Percentiles rank a stretch among this genome's conserved stretches.
Conservation (phyloP, 768 basidiomycete species). For the Boletus tylopilopsis region DNA sequence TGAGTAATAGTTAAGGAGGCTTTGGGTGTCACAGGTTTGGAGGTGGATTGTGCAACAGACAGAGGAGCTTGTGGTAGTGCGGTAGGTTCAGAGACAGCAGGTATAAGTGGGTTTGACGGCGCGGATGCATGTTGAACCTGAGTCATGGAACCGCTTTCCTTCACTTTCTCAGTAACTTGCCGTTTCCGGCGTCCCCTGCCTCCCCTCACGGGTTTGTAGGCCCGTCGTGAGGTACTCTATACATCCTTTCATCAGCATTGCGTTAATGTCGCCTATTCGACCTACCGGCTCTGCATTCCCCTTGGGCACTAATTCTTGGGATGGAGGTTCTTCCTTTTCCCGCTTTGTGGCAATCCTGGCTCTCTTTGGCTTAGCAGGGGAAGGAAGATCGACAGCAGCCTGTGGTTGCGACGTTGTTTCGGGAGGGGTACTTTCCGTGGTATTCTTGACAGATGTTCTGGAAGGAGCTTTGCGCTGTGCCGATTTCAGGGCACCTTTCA, state of each 20-base stretch:
- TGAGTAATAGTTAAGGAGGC: slow-evolving; percentile 35
- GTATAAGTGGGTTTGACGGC: slow-evolving; percentile 12
- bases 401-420: slow-evolving; percentile 14
- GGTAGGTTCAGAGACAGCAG: slow-evolving; percentile 12
- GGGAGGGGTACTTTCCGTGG: slow-evolving; percentile 10
- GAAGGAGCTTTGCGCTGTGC: slow-evolving; percentile 30
- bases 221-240: slow-evolving; percentile 12
- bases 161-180: slow-evolving; percentile 16
- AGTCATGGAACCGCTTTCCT: slow-evolving; percentile 8
- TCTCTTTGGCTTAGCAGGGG: slow-evolving; percentile 29
- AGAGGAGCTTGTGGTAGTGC: slow-evolving; percentile 5
- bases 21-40: slow-evolving; percentile 31
- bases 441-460: slow-evolving; percentile 15
- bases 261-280: background rate
- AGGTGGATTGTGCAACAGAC: slow-evolving; percentile 7
- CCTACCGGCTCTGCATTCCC: slow-evolving; percentile 15
- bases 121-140: slow-evolving; percentile 8
- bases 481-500: slow-evolving; percentile 3
- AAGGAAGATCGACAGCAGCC: slow-evolving; percentile 15
- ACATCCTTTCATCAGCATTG: background rate
- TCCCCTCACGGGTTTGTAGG: slow-evolving; percentile 12
- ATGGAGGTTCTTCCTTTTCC: slow-evolving; percentile 23
- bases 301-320: slow-evolving; percentile 2
- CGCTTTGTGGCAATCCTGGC: slow-evolving; percentile 27
- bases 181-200: slow-evolving; percentile 25